Evolutionary conservation across 306 rosid species (phyloP).

Genomic region (Trichosanthes truncata): DNA sequence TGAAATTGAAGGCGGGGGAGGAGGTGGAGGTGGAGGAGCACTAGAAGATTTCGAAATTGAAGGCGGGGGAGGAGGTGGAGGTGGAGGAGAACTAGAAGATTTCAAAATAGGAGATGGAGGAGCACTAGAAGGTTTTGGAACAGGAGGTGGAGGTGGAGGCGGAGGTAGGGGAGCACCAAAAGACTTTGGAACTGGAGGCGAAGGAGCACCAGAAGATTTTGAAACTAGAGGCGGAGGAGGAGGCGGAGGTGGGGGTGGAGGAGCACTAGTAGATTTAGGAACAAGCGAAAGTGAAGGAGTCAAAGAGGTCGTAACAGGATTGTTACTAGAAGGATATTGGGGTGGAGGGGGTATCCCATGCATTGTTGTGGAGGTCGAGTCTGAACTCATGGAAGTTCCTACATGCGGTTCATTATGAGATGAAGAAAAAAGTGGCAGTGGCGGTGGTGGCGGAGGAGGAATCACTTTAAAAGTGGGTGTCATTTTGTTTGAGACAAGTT

Average conservation of each 20-base stretch:
- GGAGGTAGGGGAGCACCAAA: conserved; percentile 27
- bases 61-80: conserved; percentile 9
- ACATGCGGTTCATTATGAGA: background rate
- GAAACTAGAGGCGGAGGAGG: background rate
- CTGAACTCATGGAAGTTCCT: background rate
- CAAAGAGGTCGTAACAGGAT: background rate
- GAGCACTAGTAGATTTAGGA: conserved; percentile 15
- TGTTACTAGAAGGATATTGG: background rate
- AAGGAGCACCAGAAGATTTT: conserved; percentile 14
- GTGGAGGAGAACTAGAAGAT: conserved; percentile 21
- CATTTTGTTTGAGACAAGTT: background rate
- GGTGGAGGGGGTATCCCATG: background rate
- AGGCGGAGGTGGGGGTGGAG: conserved; percentile 11
- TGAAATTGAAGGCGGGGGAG: conserved; percentile 26
- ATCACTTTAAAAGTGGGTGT: background rate
- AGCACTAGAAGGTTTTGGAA: conserved; percentile 10
- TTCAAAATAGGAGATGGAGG: conserved; percentile 35
- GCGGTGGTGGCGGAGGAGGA: conserved; percentile 15
- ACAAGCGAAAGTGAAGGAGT: conserved; percentile 7
- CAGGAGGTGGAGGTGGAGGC: conserved; percentile 13
- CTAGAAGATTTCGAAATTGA: background rate
- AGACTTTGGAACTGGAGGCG: conserved; percentile 26
- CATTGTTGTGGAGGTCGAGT: background rate
- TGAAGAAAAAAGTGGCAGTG: conserved; percentile 14
- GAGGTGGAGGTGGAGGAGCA: conserved; percentile 16